Conservation (phyloP, 2,329 filamentous ascomycete species). For the Stachybotrys chartarum region DNA sequence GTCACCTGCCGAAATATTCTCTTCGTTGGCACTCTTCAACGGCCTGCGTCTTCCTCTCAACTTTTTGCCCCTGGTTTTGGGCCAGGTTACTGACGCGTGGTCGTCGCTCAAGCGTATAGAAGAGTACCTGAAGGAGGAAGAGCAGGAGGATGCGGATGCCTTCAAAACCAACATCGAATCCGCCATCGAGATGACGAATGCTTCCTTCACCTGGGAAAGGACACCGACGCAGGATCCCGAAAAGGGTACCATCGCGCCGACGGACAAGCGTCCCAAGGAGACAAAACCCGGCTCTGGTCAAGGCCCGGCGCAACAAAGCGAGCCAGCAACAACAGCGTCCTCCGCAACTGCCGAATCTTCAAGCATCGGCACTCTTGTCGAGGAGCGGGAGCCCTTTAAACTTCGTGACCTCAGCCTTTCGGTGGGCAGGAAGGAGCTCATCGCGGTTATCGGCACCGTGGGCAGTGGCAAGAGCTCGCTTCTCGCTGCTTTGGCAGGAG, state of each 20-base stretch:
- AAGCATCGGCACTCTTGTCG: slow-evolving; percentile 41
- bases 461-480: slow-evolving; percentile 88
- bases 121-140: slow-evolving; percentile 81
- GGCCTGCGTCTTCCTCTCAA: slow-evolving; percentile 85
- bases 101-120: slow-evolving; percentile 79
- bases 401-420: slow-evolving; percentile 61
- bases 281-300: slow-evolving; percentile 16
- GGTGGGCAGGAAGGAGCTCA: slow-evolving; percentile 66
- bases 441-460: slow-evolving; percentile 83
- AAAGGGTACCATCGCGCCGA: slow-evolving; percentile 29
- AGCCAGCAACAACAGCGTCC: slow-evolving; percentile 17
- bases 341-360: slow-evolving; percentile 38
- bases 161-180: slow-evolving; percentile 50
- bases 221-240: slow-evolving; percentile 48
- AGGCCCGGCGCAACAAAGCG: slow-evolving; percentile 1
- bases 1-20: slow-evolving; percentile 75
- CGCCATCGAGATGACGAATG: slow-evolving; percentile 64
- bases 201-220: slow-evolving; percentile 83
- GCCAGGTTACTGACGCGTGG: slow-evolving; percentile 84
- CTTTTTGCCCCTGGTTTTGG: slow-evolving; percentile 78
- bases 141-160: slow-evolving; percentile 65
- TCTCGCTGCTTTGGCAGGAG: slow-evolving; percentile 80
- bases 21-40: slow-evolving; percentile 90
- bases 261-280: slow-evolving; percentile 37
- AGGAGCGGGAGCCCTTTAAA: slow-evolving; percentile 62